These are phyloP conservation scores for Apium graveolens DNA, from an alignment of 129 eudicot species.

Conservation along the genomic window DNA sequence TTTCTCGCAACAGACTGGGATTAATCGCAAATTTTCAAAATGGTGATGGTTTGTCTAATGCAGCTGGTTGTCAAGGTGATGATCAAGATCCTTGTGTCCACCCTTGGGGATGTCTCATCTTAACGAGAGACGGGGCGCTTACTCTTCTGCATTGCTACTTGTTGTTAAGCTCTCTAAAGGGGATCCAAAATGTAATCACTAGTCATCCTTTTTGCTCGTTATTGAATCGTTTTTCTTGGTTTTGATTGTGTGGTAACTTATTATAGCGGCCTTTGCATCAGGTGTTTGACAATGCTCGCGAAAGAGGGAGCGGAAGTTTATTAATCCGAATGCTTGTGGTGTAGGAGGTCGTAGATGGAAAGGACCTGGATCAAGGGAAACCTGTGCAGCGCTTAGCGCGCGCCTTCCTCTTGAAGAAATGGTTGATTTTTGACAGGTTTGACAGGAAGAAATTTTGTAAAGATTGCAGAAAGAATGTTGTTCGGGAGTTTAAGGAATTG, in stretches of 20 bases:
- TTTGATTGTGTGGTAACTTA: slow-evolving; percentile 10
- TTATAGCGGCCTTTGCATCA: slow-evolving; percentile 24
- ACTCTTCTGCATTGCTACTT: slow-evolving; percentile 83
- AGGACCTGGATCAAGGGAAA: slow-evolving; percentile 92
- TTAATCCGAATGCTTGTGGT: slow-evolving; percentile 97
- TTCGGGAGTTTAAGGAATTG: slow-evolving; percentile 91
- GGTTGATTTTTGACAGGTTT: slow-evolving; percentile 98
- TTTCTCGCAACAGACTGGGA: slow-evolving; percentile 27
- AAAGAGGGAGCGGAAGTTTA: slow-evolving; percentile 83
- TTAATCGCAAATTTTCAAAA: slow-evolving; percentile 26
- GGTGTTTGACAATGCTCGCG: slow-evolving; percentile 96
- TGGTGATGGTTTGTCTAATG: slow-evolving; percentile 28
- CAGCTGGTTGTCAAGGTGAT: slow-evolving; percentile 40
- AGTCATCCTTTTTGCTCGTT: slow-evolving; percentile 1
- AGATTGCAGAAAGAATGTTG: slow-evolving; percentile 94
- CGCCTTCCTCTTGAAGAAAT: slow-evolving; percentile 83
- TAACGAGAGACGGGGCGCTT: slow-evolving; percentile 74
- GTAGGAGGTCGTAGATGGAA: slow-evolving; percentile 98
- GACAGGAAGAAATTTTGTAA: slow-evolving; percentile 94
- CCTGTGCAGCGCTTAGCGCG: slow-evolving; percentile 93
- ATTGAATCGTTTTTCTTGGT: neutral
- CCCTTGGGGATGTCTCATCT: slow-evolving; percentile 97
- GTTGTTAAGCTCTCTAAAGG: slow-evolving; percentile 69
- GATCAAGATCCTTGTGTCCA: slow-evolving; percentile 87
- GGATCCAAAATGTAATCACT: slow-evolving; percentile 62